Conservation (phyloP, 441 rosid species). For the Aquilaria agallochum region DNA sequence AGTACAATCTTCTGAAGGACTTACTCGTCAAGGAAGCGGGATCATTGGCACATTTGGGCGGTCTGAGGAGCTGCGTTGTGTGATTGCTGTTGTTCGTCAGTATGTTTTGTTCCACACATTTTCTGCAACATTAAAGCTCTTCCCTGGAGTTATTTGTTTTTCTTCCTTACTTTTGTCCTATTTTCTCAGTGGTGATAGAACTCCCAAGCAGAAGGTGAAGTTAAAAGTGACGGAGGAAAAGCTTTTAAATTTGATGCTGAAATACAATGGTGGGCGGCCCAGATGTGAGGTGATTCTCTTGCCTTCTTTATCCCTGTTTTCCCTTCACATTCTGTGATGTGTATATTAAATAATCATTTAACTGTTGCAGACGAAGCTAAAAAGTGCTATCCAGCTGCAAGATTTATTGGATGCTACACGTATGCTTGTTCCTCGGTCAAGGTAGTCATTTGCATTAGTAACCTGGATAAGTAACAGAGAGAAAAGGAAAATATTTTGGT, state of each 20-base stretch:
- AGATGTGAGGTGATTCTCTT: slow-evolving; percentile 77
- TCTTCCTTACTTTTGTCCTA: slow-evolving; percentile 18
- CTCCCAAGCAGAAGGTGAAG: slow-evolving; percentile 99
- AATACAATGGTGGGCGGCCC: slow-evolving; percentile 98
- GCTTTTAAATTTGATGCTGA: slow-evolving; percentile 88
- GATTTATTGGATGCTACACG: slow-evolving; percentile 99
- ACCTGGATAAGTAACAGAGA: no score
- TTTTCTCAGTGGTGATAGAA: slow-evolving; percentile 91
- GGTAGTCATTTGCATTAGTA: slow-evolving; percentile 38
- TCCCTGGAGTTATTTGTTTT: slow-evolving; percentile 12
- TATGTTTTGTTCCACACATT: slow-evolving; percentile 34
- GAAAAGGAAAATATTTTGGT: background rate
- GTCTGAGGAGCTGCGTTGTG: slow-evolving; percentile 98
- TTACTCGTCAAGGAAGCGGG: slow-evolving; percentile 99
- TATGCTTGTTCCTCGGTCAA: slow-evolving; percentile 91
- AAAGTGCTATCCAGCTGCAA: slow-evolving; percentile 98
- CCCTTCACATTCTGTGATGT: slow-evolving; percentile 4
- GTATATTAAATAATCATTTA: slow-evolving; percentile 6
- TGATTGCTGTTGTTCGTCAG: slow-evolving; percentile 96
- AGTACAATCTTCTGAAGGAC: slow-evolving; percentile 82
- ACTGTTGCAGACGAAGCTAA: slow-evolving; percentile 86
- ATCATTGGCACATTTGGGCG: slow-evolving; percentile 96
- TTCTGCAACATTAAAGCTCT: background rate
- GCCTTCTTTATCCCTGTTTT: slow-evolving; percentile 1
- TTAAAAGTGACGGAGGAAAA: slow-evolving; percentile 98